phyloP scores from a whole-genome alignment of 2,329 filamentous ascomycete genomes.

The Graphiopsis chlorocephala region DNA sequence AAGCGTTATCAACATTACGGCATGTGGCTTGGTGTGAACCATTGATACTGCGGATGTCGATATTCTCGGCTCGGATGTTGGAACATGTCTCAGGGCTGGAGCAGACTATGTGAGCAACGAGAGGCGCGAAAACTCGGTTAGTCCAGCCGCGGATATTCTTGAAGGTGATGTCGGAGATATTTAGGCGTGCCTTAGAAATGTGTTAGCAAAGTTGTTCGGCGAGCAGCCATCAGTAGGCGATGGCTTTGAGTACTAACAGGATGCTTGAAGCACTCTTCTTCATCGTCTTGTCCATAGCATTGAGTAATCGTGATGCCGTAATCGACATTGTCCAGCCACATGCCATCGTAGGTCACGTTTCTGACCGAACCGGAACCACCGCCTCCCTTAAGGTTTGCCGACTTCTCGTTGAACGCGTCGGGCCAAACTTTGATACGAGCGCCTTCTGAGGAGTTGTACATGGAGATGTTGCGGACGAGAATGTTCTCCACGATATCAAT shows the following conservation, averaged over 20 bases:
- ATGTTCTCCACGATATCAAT: constrained; percentile 68
- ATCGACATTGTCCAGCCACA: constrained; percentile 61
- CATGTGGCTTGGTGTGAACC: constrained; percentile 32
- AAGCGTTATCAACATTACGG: constrained; percentile 30
- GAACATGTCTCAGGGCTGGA: constrained; percentile 47
- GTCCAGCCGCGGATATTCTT: constrained; percentile 58
- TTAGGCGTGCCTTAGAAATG: constrained; percentile 51
- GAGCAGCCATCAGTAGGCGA: too few relatives aligned
- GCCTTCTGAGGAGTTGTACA: constrained; percentile 53
- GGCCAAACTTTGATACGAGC: constrained; percentile 76
- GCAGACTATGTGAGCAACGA: constrained; percentile 46
- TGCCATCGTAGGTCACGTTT: constrained; percentile 66
- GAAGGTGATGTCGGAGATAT: constrained; percentile 55
- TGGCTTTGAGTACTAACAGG: constrained; percentile 39
- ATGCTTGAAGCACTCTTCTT: constrained; percentile 58
- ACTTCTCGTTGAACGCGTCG: constrained; percentile 53
- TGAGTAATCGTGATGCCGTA: constrained; percentile 64
- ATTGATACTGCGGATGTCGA: constrained; percentile 27
- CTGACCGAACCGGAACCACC: constrained; percentile 61
- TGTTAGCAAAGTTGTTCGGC: too few relatives aligned
- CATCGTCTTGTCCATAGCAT: constrained; percentile 62
- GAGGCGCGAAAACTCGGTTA: constrained; percentile 41
- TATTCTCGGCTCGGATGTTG: constrained; percentile 44
- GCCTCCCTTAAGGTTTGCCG: constrained; percentile 63
- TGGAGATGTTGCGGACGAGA: constrained; percentile 45